These are phyloP conservation scores for Ophiosphaerella narmari DNA, from an alignment of 2,329 filamentous ascomycete species.

Conservation along the genomic window DNA sequence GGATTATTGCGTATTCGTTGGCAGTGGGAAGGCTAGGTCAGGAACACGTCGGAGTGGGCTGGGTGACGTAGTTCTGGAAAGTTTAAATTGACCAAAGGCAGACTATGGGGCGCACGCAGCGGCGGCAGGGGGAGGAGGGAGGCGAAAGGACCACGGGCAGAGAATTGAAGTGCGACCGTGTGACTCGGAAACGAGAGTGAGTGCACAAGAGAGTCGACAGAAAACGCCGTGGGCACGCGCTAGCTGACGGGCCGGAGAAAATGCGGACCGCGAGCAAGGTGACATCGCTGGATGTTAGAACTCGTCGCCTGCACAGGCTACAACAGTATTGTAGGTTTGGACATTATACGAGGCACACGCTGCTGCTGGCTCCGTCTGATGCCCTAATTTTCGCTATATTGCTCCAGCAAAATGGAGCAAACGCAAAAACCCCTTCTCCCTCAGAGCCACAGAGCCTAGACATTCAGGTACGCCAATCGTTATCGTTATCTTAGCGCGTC, in stretches of 20 bases:
- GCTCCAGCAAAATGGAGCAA: no score
- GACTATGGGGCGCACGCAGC: slow-evolving; percentile 39
- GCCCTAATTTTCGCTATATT: no score
- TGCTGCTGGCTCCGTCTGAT: no score
- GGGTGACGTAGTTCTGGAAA: slow-evolving; percentile 34
- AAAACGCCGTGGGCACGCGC: slow-evolving; percentile 26
- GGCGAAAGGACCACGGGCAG: slow-evolving; percentile 19
- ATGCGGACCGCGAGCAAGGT: slow-evolving; percentile 17
- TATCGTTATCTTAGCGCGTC: slow-evolving; percentile 25
- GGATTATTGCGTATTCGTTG: slow-evolving; percentile 24
- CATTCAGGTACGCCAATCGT: neutral
- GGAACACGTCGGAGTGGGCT: slow-evolving; percentile 33
- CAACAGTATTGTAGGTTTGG: no score
- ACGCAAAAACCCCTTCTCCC: no score
- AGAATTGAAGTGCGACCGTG: slow-evolving; percentile 30
- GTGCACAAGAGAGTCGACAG: slow-evolving; percentile 14
- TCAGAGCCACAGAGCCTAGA: neutral
- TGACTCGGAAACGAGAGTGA: slow-evolving; percentile 20
- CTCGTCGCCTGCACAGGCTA: no score
- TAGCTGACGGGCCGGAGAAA: slow-evolving; percentile 24
- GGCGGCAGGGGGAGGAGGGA: slow-evolving; percentile 25
- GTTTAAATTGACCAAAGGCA: slow-evolving; percentile 27
- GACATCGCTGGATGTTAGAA: slow-evolving; percentile 4
- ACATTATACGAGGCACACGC: no score
- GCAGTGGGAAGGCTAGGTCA: slow-evolving; percentile 37